These are phyloP conservation scores for Cladophialophora exuberans DNA, from an alignment of 2,329 filamentous ascomycete species.

Conservation along the genomic window DNA sequence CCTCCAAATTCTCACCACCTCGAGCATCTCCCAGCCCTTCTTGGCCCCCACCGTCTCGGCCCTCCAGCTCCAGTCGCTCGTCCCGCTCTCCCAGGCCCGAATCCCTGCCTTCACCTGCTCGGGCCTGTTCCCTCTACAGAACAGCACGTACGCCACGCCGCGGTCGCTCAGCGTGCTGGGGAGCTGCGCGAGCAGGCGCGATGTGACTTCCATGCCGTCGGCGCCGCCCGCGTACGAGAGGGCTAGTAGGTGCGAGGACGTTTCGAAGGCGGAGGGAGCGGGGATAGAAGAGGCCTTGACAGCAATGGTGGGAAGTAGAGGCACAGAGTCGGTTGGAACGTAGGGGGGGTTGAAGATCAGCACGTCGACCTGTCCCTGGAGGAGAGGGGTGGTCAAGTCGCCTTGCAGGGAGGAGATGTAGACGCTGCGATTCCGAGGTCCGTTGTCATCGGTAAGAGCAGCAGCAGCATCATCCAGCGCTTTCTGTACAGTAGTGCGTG, in stretches of 20 bases:
- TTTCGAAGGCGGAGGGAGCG: conserved; percentile 61
- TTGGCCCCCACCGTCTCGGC: conserved; percentile 77
- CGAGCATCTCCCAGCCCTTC: conserved; percentile 91
- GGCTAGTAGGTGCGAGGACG: conserved; percentile 80
- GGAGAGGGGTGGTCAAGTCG: conserved; percentile 69
- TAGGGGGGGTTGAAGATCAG: conserved; percentile 97
- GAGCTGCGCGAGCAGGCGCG: conserved; percentile 72
- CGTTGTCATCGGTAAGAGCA: not conserved
- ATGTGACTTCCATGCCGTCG: conserved; percentile 93
- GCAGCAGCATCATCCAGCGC: conserved; percentile 48
- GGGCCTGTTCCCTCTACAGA: conserved; percentile 90
- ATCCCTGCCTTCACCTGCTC: conserved; percentile 70
- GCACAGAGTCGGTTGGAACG: conserved; percentile 80
- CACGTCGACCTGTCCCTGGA: conserved; percentile 69
- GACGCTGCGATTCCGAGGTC: conserved; percentile 25
- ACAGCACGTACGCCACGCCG: conserved; percentile 84
- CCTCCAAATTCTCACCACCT: conserved; percentile 84
- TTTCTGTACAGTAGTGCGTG: conserved; percentile 65
- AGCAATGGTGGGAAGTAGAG: conserved; percentile 48
- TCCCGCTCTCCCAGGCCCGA: conserved; percentile 53
- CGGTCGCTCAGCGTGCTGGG: conserved; percentile 64
- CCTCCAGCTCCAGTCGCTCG: conserved; percentile 58
- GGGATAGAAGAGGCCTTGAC: not conserved
- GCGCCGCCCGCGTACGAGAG: conserved; percentile 86
- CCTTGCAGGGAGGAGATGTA: conserved; percentile 71